Evolutionary conservation across 1,284 basidiomycete species (phyloP).

Genomic region (Phellopilus nigrolimitatus): DNA sequence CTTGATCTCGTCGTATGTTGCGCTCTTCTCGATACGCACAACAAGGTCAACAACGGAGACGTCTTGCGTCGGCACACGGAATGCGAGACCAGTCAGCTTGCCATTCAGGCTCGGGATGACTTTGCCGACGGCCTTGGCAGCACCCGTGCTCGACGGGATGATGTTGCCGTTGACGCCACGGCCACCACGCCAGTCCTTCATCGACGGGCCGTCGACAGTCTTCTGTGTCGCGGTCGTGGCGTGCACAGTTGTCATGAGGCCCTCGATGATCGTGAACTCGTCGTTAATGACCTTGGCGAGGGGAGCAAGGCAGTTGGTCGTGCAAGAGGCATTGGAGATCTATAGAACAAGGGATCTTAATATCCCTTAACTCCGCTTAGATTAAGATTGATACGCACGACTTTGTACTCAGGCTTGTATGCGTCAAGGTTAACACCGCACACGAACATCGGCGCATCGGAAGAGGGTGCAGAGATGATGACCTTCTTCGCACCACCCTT

Average conservation of each 20-base stretch:
- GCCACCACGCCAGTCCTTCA: constrained; percentile 96
- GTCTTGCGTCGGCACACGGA: constrained; percentile 97
- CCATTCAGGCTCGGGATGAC: constrained; percentile 97
- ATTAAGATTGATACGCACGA: constrained; percentile 48
- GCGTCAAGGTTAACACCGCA: constrained; percentile 94
- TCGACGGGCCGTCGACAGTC: constrained; percentile 95
- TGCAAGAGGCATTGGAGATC: constrained; percentile 99
- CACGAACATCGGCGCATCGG: constrained; percentile 98
- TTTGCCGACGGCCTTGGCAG: constrained; percentile 99
- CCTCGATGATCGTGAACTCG: constrained; percentile 92
- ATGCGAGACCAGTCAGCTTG: constrained; percentile 94
- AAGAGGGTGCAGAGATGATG: constrained; percentile 97
- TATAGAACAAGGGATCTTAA: constrained; percentile 26
- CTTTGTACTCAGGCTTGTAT: constrained; percentile 89
- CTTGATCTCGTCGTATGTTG: constrained; percentile 93
- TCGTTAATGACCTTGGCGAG: constrained; percentile 98
- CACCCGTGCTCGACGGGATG: constrained; percentile 98
- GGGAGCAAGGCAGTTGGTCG: constrained; percentile 98
- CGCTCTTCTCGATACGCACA: constrained; percentile 84
- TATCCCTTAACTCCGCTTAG: neutral
- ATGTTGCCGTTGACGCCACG: constrained; percentile 98
- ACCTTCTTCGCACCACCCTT: constrained; percentile 99
- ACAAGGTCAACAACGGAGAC: constrained; percentile 99
- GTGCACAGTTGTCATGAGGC: constrained; percentile 99
- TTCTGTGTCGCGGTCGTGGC: constrained; percentile 98